Evolutionary conservation across 345 rosid genomes (phyloP), one percentile per base, ranked within the genome.

Genomic region (Gossypium australe): DNA sequence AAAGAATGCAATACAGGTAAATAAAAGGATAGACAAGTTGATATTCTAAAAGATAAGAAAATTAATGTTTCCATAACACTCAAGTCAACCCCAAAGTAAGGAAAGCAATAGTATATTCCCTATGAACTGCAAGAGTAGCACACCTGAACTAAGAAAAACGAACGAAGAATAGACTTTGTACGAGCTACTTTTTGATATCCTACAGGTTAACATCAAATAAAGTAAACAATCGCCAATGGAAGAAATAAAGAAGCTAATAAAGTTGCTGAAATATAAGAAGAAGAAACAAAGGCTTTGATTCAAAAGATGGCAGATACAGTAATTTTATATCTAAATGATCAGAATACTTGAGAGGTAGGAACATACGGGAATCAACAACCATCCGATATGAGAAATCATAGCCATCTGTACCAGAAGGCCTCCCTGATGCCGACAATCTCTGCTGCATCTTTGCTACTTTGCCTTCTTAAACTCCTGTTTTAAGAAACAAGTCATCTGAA

Each of bases 331-430:
- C 3, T 25, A 66, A 9, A 41, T 41, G 1, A 20, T 27, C n/a
- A 59, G 14, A 20, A 75, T 1, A 38, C 20, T 34, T 1, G 4
- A 7, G 59, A 70, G 58, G 38, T 16, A 11, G 22, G 62, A 70
- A 78, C 93, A 74, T 81, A 92, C 98, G 89, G 76, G 94, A 87
- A 82, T 92, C 97, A 47, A 94, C 93, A 67, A 90, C 96, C 98
- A 91, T 91, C 9, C 97, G 90, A 79, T 80, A 90, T 0, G 91
- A 89, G 89, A 86, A 92, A 86, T 94, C 96, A 0, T 90, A 94
- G 71, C 96, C 98, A 62, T 94, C 97, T 9, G 97, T 94, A 11
- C 92, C 98, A 29, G 83, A 78, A 27, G 93, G 93, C 74, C 90
- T 74, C 38, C 90, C 90, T 0, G 66, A 48, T 41, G 67, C 67